A percentile compares a stretch with the other conserved stretches of the same genome.
These are phyloP conservation scores for Micractinium conductrix DNA, from an alignment of 139 green algal species.

Conservation along the genomic window DNA sequence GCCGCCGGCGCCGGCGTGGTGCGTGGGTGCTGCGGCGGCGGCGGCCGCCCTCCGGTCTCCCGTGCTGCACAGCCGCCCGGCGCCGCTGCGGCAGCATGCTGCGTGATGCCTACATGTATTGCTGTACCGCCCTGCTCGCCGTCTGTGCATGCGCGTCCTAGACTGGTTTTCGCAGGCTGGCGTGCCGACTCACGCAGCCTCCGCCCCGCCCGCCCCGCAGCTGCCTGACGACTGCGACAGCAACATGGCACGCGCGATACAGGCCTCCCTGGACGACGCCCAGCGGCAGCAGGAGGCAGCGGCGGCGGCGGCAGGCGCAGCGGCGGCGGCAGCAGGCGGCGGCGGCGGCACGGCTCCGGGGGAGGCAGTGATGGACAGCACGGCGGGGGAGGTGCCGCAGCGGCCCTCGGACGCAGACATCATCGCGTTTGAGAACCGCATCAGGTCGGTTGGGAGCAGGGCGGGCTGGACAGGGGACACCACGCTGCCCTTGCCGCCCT, in stretches of 20 bases:
- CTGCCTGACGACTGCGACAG: slow-evolving; percentile 34
- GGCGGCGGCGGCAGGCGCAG: slow-evolving; percentile 1
- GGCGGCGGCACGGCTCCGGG: not conserved
- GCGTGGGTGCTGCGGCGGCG: too few species aligned
- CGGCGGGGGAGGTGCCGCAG: not conserved
- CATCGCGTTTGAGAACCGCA: slow-evolving; percentile 62
- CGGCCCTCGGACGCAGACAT: slow-evolving; percentile 63
- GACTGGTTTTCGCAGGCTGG: too few species aligned
- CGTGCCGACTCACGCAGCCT: too few species aligned
- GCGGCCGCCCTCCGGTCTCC: not conserved
- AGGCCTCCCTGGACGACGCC: slow-evolving; percentile 11
- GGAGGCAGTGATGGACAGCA: not conserved
- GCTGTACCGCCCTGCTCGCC: too few species aligned
- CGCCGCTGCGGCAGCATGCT: too few species aligned
- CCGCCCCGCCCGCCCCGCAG: too few species aligned
- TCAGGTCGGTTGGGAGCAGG: slow-evolving; percentile 42
- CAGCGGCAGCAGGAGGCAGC: slow-evolving; percentile 3
- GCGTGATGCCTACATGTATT: too few species aligned
- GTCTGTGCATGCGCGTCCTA: too few species aligned
- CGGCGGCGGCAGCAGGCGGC: not conserved
- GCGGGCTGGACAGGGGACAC: not conserved
- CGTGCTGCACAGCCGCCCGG: not conserved
- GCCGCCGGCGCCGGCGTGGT: too few species aligned
- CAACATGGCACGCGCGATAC: slow-evolving; percentile 26
- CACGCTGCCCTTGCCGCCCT: not conserved